phyloP scores from a whole-genome alignment of 495 filamentous ascomycete species.

The Beverwykella pulmonaria region DNA sequence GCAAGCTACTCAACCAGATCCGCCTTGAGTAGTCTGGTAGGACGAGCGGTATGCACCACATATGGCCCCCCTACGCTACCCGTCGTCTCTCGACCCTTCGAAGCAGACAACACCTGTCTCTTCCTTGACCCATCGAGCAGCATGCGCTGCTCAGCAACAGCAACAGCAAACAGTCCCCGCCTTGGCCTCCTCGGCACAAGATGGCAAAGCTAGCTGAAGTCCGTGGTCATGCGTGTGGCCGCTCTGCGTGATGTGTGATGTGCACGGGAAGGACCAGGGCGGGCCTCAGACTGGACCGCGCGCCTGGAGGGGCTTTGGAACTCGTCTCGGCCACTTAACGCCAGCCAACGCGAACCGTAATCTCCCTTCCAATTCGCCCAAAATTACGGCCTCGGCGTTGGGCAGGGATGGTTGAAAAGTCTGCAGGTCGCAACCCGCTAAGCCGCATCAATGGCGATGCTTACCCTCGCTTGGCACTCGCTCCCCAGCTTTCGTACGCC shows the following conservation, averaged over 20 bases:
- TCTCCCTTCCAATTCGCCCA: slow-evolving; percentile 35
- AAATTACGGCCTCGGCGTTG: slow-evolving; percentile 26
- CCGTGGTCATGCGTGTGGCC: slow-evolving; percentile 6
- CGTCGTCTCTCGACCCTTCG: background rate
- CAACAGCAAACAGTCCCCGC: background rate
- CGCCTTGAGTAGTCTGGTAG: background rate
- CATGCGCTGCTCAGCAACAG: background rate
- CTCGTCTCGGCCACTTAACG: slow-evolving; percentile 19
- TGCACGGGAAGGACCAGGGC: slow-evolving; percentile 7
- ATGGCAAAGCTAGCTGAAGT: slow-evolving; percentile 3
- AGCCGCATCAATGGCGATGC: slow-evolving; percentile 8
- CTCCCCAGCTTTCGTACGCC: slow-evolving; percentile 20
- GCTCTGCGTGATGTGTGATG: background rate
- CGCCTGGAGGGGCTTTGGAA: background rate
- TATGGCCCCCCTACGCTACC: background rate
- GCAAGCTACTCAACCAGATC: too few relatives aligned
- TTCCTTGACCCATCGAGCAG: background rate
- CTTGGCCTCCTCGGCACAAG: background rate
- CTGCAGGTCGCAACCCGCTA: slow-evolving; percentile 30
- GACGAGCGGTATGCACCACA: too few relatives aligned
- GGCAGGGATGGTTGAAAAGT: slow-evolving; percentile 21
- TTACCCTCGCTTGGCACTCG: slow-evolving; percentile 27
- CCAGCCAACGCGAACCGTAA: slow-evolving; percentile 15
- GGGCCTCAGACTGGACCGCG: background rate
- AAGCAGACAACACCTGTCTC: background rate